Evolutionary conservation across 495 filamentous ascomycete species (phyloP).

Genomic region (Rostrohypoxylon terebratum): DNA sequence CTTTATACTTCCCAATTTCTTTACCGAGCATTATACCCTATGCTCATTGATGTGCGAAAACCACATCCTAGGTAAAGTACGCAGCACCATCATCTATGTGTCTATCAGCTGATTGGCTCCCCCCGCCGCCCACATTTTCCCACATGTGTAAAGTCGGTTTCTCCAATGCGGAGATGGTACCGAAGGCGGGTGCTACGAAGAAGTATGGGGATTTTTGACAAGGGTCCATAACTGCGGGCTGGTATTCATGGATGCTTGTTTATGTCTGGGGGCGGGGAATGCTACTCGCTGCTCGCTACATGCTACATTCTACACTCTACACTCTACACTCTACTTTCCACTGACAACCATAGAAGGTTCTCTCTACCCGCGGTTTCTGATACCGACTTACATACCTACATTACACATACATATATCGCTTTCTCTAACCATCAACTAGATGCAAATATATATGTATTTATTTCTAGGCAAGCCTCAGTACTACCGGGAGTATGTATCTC

Average conservation of each 20-base stretch:
- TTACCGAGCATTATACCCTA: constrained; percentile 2
- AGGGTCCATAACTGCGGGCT: constrained; percentile 18
- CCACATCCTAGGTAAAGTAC: not conserved
- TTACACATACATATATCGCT: constrained; percentile 15
- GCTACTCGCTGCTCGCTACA: not conserved
- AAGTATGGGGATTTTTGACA: constrained; percentile 45
- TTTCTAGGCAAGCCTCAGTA: constrained; percentile 8
- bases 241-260: constrained; percentile 35
- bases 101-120: constrained; percentile 37
- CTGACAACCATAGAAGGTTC: not conserved
- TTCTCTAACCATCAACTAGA: constrained; percentile 2
- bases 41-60: constrained; percentile 18
- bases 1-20: not conserved
- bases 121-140: constrained; percentile 48
- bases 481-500: constrained; percentile 10
- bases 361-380: not conserved
- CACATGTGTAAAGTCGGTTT: constrained; percentile 37
- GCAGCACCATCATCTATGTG: constrained; percentile 9
- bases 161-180: constrained; percentile 51
- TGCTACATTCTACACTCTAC: constrained; percentile 9
- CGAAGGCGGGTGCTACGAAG: constrained; percentile 18
- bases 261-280: constrained; percentile 44
- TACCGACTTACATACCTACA: constrained; percentile 3
- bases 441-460: constrained; percentile 9
- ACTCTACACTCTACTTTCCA: not conserved